Conservation (phyloP, 192 early-diverging fungal species). For the Coemansia javaensis region DNA sequence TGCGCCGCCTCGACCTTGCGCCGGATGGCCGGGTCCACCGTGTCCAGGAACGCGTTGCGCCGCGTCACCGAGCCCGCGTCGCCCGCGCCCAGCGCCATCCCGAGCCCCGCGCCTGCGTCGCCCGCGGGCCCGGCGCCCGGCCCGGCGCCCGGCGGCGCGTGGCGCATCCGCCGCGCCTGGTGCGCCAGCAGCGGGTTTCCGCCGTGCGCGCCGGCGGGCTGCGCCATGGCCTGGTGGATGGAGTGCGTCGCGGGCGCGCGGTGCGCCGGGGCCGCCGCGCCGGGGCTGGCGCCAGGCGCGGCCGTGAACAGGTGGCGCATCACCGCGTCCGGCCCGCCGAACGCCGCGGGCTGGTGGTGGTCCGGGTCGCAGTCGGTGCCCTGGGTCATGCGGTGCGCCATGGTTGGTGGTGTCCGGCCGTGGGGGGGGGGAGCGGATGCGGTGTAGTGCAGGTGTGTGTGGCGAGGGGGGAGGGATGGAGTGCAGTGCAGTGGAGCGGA, state of each 20-base stretch:
- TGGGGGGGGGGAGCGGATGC: too few species aligned
- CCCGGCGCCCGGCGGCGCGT: conserved; percentile 5
- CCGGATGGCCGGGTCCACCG: conserved; percentile 41
- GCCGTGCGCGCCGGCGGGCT: conserved; percentile 10
- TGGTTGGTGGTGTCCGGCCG: too few species aligned
- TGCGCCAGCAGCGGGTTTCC: conserved; percentile 30
- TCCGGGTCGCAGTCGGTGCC: conserved; percentile 43
- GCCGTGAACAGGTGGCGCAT: conserved; percentile 47
- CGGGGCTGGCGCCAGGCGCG: conserved; percentile 11
- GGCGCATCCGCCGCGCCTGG: conserved; percentile 31
- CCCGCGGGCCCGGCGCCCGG: background rate
- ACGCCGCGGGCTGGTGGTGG: conserved; percentile 19
- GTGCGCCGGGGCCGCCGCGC: conserved; percentile 2
- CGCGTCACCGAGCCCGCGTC: conserved; percentile 37
- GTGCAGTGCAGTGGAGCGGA: too few species aligned
- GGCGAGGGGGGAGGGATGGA: too few species aligned
- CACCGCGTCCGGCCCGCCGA: conserved; percentile 20
- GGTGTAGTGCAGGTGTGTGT: too few species aligned
- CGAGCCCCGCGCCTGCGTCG: conserved; percentile 1
- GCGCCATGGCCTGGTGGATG: conserved; percentile 34
- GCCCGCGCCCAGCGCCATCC: too few species aligned
- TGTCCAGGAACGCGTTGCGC: conserved; percentile 44
- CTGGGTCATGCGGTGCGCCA: conserved; percentile 40
- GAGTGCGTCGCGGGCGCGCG: conserved; percentile 9
- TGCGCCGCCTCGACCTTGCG: conserved; percentile 46